Conservation (phyloP, 2,329 filamentous ascomycete genomes). For the Gremmenia infestans region DNA sequence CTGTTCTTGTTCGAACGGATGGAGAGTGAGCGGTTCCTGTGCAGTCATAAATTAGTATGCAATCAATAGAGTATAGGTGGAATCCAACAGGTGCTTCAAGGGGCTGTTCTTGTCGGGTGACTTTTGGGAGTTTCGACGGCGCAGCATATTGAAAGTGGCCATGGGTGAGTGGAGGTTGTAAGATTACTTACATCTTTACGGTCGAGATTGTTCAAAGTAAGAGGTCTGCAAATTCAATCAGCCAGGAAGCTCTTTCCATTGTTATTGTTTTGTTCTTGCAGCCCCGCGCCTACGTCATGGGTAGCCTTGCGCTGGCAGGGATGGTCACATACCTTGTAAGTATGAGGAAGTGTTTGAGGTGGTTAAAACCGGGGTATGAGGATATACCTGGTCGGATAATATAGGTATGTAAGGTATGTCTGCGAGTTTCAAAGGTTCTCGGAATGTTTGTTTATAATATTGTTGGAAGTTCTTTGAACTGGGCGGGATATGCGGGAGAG, state of each 20-base stretch:
- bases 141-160: conserved; percentile 7
- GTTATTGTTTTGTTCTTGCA: conserved; percentile 1
- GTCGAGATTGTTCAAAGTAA: conserved; percentile 1
- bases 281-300: conserved; percentile 10
- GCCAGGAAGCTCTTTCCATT: conserved; percentile 19
- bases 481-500: too few species aligned
- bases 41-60: background rate
- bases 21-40: conserved; percentile 69
- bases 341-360: background rate
- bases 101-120: conserved; percentile 13
- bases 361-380: conserved; percentile 9
- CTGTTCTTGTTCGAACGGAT: conserved; percentile 53
- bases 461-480: background rate
- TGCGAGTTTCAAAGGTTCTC: conserved; percentile 4
- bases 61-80: background rate
- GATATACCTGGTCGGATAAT: conserved; percentile 2
- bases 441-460: background rate
- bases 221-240: conserved; percentile 3
- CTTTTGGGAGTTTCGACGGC: conserved; percentile 16
- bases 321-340: background rate
- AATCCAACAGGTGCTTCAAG: conserved; percentile 8
- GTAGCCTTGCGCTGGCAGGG: background rate
- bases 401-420: background rate
- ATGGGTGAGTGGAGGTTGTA: conserved; percentile 8
- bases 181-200: conserved; percentile 17